A percentile compares a stretch with the other conserved stretches of the same genome.
phyloP scores from a whole-genome alignment of 2,329 filamentous ascomycete genomes.

The Macrophomina tecta region DNA sequence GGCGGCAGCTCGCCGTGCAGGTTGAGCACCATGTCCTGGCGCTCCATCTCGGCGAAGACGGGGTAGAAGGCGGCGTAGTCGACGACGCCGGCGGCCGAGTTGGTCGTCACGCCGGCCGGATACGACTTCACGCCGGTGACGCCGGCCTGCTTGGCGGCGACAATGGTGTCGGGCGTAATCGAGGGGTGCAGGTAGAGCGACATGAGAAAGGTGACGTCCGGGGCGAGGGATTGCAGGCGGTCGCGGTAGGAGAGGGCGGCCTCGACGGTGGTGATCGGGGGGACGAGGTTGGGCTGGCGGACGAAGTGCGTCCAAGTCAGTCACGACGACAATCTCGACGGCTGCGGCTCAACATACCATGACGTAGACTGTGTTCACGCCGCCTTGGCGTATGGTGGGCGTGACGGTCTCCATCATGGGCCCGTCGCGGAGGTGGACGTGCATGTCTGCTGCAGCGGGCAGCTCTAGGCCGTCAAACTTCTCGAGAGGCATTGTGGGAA shows the following conservation, averaged over 20 bases:
- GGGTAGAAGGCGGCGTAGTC: slow-evolving; percentile 74
- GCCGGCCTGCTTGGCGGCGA: slow-evolving; percentile 73
- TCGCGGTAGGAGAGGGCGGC: slow-evolving; percentile 55
- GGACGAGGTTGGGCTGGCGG: slow-evolving; percentile 56
- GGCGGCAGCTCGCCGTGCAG: slow-evolving; percentile 87
- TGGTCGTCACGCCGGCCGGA: slow-evolving; percentile 55
- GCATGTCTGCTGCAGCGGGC: slow-evolving; percentile 57
- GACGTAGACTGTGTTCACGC: slow-evolving; percentile 60
- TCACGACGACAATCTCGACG: too few relatives aligned
- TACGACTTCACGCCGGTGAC: slow-evolving; percentile 77
- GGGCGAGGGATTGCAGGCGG: slow-evolving; percentile 52
- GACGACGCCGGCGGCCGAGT: slow-evolving; percentile 70
- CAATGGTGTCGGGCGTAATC: slow-evolving; percentile 63
- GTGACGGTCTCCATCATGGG: slow-evolving; percentile 59
- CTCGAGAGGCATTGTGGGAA: slow-evolving; percentile 43
- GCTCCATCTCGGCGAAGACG: slow-evolving; percentile 89
- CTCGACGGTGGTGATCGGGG: slow-evolving; percentile 56
- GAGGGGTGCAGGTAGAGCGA: slow-evolving; percentile 57
- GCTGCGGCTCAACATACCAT: slow-evolving; percentile 47
- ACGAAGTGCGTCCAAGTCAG: too few relatives aligned
- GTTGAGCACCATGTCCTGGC: slow-evolving; percentile 82
- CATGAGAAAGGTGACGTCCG: slow-evolving; percentile 58
- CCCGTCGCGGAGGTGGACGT: slow-evolving; percentile 59
- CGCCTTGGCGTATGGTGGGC: slow-evolving; percentile 57
- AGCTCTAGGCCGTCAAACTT: slow-evolving; percentile 53